phyloP scores from a whole-genome alignment of 371 early-diverging fungal species.

The Mortierella polycephala region DNA sequence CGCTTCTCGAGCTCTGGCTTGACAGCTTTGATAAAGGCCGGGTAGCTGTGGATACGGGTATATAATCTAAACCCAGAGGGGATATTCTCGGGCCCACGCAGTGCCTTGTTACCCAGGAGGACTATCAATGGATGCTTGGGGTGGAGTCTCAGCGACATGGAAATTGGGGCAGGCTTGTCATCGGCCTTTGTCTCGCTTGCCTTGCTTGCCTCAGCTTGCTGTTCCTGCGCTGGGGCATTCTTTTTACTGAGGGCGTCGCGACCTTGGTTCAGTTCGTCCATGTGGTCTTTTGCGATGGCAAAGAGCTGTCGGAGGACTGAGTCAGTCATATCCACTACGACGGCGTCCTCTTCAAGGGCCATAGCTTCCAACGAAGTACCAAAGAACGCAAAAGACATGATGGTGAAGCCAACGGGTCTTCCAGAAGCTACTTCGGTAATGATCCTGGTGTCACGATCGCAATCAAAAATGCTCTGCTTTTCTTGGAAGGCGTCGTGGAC shows the following conservation, averaged over 20 bases:
- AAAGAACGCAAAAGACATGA: constrained; percentile 1
- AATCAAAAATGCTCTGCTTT: constrained; percentile 20
- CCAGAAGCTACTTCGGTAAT: constrained; percentile 17
- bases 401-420: constrained; percentile 24
- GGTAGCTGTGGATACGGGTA: constrained; percentile 21
- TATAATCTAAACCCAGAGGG: constrained; percentile 12
- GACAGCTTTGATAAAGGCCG: constrained; percentile 19
- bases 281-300: not conserved
- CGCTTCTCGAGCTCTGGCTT: constrained; percentile 32
- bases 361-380: constrained; percentile 14
- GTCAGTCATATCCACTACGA: not conserved
- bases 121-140: constrained; percentile 18
- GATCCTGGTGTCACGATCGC: constrained; percentile 26
- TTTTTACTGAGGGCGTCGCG: constrained; percentile 8
- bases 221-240: not conserved
- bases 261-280: not conserved
- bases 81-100: not conserved
- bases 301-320: constrained; percentile 20
- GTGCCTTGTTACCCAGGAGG: constrained; percentile 9
- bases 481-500: constrained; percentile 15
- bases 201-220: not conserved
- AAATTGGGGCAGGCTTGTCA: not conserved
- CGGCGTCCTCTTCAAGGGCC: constrained; percentile 16
- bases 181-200: not conserved
- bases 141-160: not conserved